Evolutionary conservation across 2,329 filamentous ascomycete species (phyloP), one percentile per base, ranked within the genome.

Genomic region (Incumbomyces lentus): DNA sequence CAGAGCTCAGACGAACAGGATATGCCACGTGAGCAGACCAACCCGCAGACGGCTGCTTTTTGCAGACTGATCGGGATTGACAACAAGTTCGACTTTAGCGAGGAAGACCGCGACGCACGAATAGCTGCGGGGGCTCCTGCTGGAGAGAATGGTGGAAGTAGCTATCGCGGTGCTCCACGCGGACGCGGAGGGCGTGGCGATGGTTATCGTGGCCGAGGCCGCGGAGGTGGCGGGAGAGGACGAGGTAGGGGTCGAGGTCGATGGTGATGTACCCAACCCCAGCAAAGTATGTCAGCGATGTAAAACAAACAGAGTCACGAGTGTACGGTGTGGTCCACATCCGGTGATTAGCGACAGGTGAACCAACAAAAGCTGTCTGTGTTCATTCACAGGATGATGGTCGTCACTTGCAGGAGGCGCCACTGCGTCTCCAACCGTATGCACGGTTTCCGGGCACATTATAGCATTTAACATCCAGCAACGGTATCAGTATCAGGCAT

Each of bases 41-140:
- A 92, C 59, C 82, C 84, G 11, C 90, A 96, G 66, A 96, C 88
- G 6, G 71, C 69, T n/a, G 66, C 71, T 2, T 96, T 90, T 60
- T 98, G 92, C 64, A 70, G 81, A 47, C 66, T 96, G 46, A 58
- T 96, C 1, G 80, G 76, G 7, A 80, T 98, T 30, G 68, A 76
- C 5, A 94, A 96, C 61, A 72, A 81, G 8, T 94, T 82, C 70
- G 73, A 84, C 56, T 76, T 83, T 1, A 79, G 68, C n/a, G 75
- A 82, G 2, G 80, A 87, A 57, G 85, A 94, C 62, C 75, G 80
- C 42, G 66, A 68, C 12, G 69, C 71, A 49, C 73, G 82, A 49
- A 75, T 73, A 62, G 66, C 61, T n/a, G 68, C 63, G 17, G 81
- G 82, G 11, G 66, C 72, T 16, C 67, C 68, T 2, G 39, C 55